Evolutionary conservation across 2,329 filamentous ascomycete genomes (phyloP).

Genomic region (Simplicillium aogashimaense): DNA sequence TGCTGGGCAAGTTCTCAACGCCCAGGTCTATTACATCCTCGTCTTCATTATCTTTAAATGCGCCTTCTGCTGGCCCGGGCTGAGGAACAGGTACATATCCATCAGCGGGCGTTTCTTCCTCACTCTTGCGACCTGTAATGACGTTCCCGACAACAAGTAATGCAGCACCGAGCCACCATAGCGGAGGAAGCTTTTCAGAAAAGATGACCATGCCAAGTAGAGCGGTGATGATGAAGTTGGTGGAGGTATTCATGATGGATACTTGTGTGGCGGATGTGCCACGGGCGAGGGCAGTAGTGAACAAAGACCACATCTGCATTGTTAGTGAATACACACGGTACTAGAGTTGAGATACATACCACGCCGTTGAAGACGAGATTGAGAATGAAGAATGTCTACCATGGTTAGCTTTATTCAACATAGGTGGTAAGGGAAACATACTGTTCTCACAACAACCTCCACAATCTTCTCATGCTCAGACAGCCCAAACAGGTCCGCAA

Average conservation of each 20-base stretch:
- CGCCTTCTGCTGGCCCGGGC: constrained; percentile 3
- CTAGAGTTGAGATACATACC: constrained; percentile 27
- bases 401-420: constrained; percentile 1
- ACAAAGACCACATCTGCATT: constrained; percentile 67
- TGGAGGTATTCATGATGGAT: constrained; percentile 71
- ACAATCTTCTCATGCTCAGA: constrained; percentile 28
- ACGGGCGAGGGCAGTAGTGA: constrained; percentile 66
- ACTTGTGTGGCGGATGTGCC: constrained; percentile 71
- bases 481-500: constrained; percentile 35
- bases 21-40: constrained; percentile 25
- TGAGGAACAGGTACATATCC: background rate
- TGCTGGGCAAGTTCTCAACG: constrained; percentile 6
- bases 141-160: constrained; percentile 69
- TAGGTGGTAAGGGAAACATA: constrained; percentile 21
- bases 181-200: constrained; percentile 56
- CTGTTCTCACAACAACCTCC: constrained; percentile 38
- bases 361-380: constrained; percentile 68
- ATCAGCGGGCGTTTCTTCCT: constrained; percentile 18
- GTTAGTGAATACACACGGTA: constrained; percentile 4
- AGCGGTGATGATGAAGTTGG: constrained; percentile 73
- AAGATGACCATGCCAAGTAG: constrained; percentile 63
- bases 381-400: constrained; percentile 61
- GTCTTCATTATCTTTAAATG: constrained; percentile 16
- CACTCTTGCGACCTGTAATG: constrained; percentile 63
- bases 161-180: constrained; percentile 69